phyloP scores from a whole-genome alignment of 2,329 filamentous ascomycete genomes.

The Sporothrix euskadiensis region DNA sequence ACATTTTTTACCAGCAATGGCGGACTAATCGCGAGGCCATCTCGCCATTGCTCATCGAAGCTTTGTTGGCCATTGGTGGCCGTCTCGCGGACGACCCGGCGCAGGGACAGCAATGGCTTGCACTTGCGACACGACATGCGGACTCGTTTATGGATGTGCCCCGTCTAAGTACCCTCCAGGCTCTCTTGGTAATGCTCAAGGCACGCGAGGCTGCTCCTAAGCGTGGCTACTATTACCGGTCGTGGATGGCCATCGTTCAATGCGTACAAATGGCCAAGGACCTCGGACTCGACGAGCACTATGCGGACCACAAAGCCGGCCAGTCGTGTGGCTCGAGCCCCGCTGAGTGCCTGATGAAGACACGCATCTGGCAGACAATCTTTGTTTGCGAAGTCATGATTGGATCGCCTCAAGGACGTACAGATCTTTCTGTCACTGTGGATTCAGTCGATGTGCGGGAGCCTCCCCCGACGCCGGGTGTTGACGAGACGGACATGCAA shows the following conservation, averaged over 20 bases:
- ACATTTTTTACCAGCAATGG: constrained; percentile 87
- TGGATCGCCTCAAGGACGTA: constrained; percentile 85
- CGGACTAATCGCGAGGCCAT: constrained; percentile 77
- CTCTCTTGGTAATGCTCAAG: constrained; percentile 82
- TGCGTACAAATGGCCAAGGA: constrained; percentile 93
- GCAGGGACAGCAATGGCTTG: constrained; percentile 89
- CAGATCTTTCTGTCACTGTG: constrained; percentile 72
- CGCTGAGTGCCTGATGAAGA: constrained; percentile 80
- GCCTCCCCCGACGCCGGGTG: constrained; percentile 61
- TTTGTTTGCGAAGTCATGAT: constrained; percentile 90
- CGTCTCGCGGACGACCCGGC: constrained; percentile 79
- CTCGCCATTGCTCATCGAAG: constrained; percentile 84
- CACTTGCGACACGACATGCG: constrained; percentile 87
- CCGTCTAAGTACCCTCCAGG: constrained; percentile 86
- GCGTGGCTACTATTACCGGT: constrained; percentile 92
- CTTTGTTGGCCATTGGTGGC: constrained; percentile 86
- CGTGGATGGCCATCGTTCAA: constrained; percentile 93
- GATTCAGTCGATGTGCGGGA: constrained; percentile 75
- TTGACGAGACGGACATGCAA: constrained; percentile 73
- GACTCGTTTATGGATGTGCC: constrained; percentile 93
- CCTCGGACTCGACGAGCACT: constrained; percentile 84
- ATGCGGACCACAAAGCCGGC: constrained; percentile 72
- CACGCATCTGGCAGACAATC: constrained; percentile 84
- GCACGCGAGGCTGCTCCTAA: constrained; percentile 90
- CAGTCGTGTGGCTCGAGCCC: constrained; percentile 67